A percentile compares a stretch with the other conserved stretches of the same genome.
Evolutionary conservation across 208 protist genomes (phyloP).

Genomic region (Wallacemonas sp.): DNA sequence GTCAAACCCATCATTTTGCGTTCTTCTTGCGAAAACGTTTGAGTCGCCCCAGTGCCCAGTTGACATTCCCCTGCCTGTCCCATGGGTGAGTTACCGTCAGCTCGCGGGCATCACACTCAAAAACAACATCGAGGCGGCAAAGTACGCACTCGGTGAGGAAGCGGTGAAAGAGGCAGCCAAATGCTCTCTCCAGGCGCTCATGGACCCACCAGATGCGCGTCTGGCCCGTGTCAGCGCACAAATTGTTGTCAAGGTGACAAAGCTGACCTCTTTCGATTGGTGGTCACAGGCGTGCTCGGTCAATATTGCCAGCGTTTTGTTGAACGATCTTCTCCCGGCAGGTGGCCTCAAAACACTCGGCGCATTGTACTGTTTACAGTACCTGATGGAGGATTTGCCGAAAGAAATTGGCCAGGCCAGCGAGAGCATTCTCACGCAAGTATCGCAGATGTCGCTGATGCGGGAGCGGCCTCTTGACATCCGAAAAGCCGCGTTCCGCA

Average conservation of each 20-base stretch:
- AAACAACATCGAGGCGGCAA: slow-evolving; percentile 72
- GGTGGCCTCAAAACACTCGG: slow-evolving; percentile 65
- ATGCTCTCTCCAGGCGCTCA: slow-evolving; percentile 52
- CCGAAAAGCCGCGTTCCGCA: slow-evolving; percentile 80
- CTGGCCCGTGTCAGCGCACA: slow-evolving; percentile 78
- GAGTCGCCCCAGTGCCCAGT: slow-evolving; percentile 55
- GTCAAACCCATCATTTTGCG: slow-evolving; percentile 77
- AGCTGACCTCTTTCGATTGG: slow-evolving; percentile 82
- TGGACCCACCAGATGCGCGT: slow-evolving; percentile 48
- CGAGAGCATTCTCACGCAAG: slow-evolving; percentile 65
- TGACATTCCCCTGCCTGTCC: slow-evolving; percentile 38
- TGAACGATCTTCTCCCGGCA: slow-evolving; percentile 63
- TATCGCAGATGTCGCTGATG: slow-evolving; percentile 47
- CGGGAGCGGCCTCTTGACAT: slow-evolving; percentile 30
- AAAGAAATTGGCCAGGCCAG: slow-evolving; percentile 73
- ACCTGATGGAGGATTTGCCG: slow-evolving; percentile 87
- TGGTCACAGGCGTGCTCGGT: slow-evolving; percentile 58
- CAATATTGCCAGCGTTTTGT: slow-evolving; percentile 61
- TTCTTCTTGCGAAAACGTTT: slow-evolving; percentile 74
- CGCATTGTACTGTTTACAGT: slow-evolving; percentile 84
- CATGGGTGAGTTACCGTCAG: slow-evolving; percentile 72
- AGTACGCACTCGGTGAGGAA: slow-evolving; percentile 67
- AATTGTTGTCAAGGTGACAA: slow-evolving; percentile 83
- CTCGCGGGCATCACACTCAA: slow-evolving; percentile 86
- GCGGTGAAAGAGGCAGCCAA: slow-evolving; percentile 73